A percentile compares a stretch with the other conserved stretches of the same genome.
phyloP scores from a whole-genome alignment of 2,329 filamentous ascomycete species.

The Fusarium nodosum region DNA sequence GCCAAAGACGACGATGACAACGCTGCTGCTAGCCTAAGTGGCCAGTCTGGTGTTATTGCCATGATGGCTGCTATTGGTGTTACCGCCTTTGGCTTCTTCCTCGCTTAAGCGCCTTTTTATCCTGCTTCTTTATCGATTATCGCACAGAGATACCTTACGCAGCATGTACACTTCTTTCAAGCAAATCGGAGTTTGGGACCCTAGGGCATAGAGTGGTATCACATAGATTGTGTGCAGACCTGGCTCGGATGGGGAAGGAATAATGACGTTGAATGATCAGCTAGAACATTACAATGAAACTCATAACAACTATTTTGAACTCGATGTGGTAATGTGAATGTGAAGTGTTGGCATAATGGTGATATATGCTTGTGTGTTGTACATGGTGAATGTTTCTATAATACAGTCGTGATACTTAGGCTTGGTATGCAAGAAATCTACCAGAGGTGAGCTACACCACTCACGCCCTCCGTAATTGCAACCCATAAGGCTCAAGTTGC shows the following conservation, averaged over 20 bases:
- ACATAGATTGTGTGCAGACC: constrained; percentile 16
- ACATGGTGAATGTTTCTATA: constrained; percentile 23
- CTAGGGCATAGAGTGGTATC: constrained; percentile 20
- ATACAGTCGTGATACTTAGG: constrained; percentile 27
- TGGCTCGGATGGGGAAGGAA: constrained; percentile 11
- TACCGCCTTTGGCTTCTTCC: constrained; percentile 45
- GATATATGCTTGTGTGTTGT: neutral
- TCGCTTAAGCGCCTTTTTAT: constrained; percentile 37
- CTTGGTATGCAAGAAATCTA: too few relatives aligned
- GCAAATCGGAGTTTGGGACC: constrained; percentile 29
- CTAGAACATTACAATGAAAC: neutral
- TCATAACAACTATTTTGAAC: too few relatives aligned
- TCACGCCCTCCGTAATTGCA: constrained; percentile 49
- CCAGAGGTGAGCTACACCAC: neutral
- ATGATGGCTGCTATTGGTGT: constrained; percentile 44
- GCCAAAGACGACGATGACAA: constrained; percentile 32
- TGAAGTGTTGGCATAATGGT: neutral
- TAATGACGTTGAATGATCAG: constrained; percentile 20
- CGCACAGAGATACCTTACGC: constrained; percentile 25
- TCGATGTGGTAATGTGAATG: neutral
- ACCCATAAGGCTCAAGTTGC: constrained; percentile 63
- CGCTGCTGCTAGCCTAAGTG: constrained; percentile 30
- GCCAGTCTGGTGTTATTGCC: constrained; percentile 38
- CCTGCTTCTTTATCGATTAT: constrained; percentile 4
- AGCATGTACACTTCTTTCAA: constrained; percentile 21